A percentile compares a stretch with the other conserved stretches of the same genome.
Conservation (phyloP, 768 basidiomycete species). For the Lentinula aciculospora region DNA sequence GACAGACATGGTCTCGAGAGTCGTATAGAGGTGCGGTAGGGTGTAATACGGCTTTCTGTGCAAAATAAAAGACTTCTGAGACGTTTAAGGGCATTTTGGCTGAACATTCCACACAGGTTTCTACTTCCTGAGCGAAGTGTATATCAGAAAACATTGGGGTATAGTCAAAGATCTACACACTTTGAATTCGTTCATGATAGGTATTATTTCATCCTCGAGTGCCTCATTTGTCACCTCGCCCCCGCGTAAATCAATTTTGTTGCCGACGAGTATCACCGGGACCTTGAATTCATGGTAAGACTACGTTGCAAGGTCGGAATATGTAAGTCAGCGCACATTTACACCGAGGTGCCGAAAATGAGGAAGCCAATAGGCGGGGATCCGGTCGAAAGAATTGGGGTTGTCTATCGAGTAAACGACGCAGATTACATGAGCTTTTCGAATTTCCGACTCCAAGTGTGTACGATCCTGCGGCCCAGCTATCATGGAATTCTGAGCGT, state of each 20-base stretch:
- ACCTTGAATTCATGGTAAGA: slow-evolving; percentile 44
- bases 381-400: slow-evolving; percentile 92
- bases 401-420: slow-evolving; percentile 97
- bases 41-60: slow-evolving; percentile 95
- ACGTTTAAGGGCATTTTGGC: slow-evolving; percentile 87
- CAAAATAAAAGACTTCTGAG: slow-evolving; percentile 97
- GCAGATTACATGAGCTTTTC: slow-evolving; percentile 97
- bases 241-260: slow-evolving; percentile 95
- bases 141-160: slow-evolving; percentile 5
- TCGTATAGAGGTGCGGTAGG: slow-evolving; percentile 97
- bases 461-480: slow-evolving; percentile 81
- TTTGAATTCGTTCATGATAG: slow-evolving; percentile 99
- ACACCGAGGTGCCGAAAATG: slow-evolving; percentile 93
- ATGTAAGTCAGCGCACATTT: slow-evolving; percentile 51
- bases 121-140: slow-evolving; percentile 73
- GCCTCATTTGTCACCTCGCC: slow-evolving; percentile 93
- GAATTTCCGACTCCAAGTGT: slow-evolving; percentile 91
- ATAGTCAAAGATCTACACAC: slow-evolving; percentile 28
- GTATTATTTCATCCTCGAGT: slow-evolving; percentile 89
- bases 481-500: slow-evolving; percentile 24
- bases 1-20: slow-evolving; percentile 84
- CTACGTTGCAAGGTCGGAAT: slow-evolving; percentile 1
- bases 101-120: slow-evolving; percentile 97
- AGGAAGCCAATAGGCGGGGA: slow-evolving; percentile 97
- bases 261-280: slow-evolving; percentile 94